A percentile compares a stretch with the other conserved stretches of the same genome.
phyloP scores from a whole-genome alignment of 2,329 filamentous ascomycete species.

The Hypoxylon rubiginosum region DNA sequence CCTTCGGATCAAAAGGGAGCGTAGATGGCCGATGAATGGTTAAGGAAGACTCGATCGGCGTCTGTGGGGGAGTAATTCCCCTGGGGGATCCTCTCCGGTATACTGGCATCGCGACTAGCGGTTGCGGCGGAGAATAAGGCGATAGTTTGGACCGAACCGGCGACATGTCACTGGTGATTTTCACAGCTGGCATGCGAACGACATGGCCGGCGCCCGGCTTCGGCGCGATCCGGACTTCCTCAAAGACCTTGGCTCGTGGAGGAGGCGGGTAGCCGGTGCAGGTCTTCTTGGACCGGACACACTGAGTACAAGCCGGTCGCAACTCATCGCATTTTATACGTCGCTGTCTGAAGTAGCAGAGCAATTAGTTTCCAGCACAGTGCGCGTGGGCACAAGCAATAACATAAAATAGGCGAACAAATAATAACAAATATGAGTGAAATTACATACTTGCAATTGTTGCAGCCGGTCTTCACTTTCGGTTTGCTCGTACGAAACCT shows the following conservation, averaged over 20 bases:
- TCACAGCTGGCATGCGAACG: conserved; percentile 16
- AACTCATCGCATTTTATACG: conserved; percentile 77
- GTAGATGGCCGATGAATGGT: conserved; percentile 60
- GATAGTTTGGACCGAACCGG: conserved; percentile 15
- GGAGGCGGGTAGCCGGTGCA: conserved; percentile 75
- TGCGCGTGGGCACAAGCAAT: conserved; percentile 23
- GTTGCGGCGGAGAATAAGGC: conserved; percentile 29
- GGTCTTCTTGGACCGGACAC: conserved; percentile 67
- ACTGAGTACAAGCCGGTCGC: conserved; percentile 72
- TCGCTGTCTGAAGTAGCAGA: conserved; percentile 60
- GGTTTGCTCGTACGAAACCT: conserved; percentile 67
- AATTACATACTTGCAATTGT: conserved; percentile 74
- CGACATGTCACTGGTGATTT: conserved; percentile 8
- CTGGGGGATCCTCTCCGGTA: conserved; percentile 9
- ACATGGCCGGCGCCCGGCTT: conserved; percentile 35
- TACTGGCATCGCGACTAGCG: conserved; percentile 3
- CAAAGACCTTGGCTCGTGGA: conserved; percentile 60
- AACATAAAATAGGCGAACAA: conserved; percentile 16
- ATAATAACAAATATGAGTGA: neutral
- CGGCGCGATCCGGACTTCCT: conserved; percentile 57
- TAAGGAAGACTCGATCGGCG: conserved; percentile 49
- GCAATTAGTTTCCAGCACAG: conserved; percentile 40
- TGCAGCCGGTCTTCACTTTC: conserved; percentile 76
- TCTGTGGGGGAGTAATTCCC: conserved; percentile 53
- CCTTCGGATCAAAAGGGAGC: conserved; percentile 64